Base-by-base conservation (phyloP, 179 eudicot species). In the Monotropa hypopitys region DNA sequence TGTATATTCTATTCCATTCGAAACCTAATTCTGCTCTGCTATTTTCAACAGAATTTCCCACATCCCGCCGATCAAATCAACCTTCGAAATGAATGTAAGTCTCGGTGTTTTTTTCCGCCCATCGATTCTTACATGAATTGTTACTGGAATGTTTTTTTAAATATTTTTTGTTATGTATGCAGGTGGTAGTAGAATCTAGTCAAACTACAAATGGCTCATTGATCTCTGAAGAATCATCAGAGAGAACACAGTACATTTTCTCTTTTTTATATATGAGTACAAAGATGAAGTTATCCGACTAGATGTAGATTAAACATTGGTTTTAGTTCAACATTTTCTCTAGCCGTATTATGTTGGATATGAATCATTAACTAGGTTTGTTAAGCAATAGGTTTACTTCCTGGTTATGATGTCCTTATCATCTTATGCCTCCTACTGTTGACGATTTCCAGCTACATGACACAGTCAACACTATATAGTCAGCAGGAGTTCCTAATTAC, bases 161-260 rank as follows among this genome's bases (percentile, higher is more conserved):
- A 23, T 21, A 42, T 69, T 11, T 16, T 42, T 7, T 35, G 42
- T 45, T 4, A 21, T 28, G 28, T 35, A 5, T 57, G 77, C 77
- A 74, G 77, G 1, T 74, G 67, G n/a, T 77, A 32, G 82, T 77
- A 32, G 82, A 73, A 20, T 79, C 59, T 28, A 61, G 62, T n/a
- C 78, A 74, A 66, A n/a, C n/a, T 65, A 46, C 12, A 50, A 66
- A n/a, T 35, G 66, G 32, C 45, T 42, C 59, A 43, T 12, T 66
- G 28, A 43, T 45, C 23, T 61, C 82, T 51, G 74, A 74, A 42
- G 82, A 56, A 51, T 73, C 77, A 10, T 74, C 74, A 30, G 74
- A 79, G 47, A 67, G 82, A 57, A 79, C 82, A 7, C 78, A 35
- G 82, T 79, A 74, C 18, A 78, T 67, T 51, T 57, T 73, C 47